phyloP scores from a whole-genome alignment of 495 filamentous ascomycete species.

The Neurospora hispaniola region DNA sequence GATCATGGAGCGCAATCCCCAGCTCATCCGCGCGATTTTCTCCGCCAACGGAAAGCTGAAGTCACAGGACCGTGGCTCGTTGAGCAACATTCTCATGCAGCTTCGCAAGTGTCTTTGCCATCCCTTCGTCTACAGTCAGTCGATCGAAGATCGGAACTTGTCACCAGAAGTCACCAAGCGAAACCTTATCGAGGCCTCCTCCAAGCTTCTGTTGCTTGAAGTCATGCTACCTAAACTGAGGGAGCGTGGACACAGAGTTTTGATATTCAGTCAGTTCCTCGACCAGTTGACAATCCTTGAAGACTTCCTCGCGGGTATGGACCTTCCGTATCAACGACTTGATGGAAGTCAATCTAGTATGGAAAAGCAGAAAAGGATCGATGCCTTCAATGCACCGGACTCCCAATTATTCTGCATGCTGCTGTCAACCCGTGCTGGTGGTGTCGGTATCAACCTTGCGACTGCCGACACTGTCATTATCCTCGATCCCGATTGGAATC shows the following conservation, averaged over 20 bases:
- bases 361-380: constrained; percentile 88
- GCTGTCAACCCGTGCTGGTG: constrained; percentile 85
- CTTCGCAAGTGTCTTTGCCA: constrained; percentile 91
- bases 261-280: constrained; percentile 95
- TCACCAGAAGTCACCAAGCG: constrained; percentile 47
- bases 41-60: constrained; percentile 47
- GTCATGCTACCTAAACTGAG: constrained; percentile 84
- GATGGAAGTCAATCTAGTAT: constrained; percentile 73
- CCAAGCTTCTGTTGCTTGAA: constrained; percentile 78
- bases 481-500: constrained; percentile 96
- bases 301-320: constrained; percentile 72
- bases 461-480: constrained; percentile 98
- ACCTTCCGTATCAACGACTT: constrained; percentile 61
- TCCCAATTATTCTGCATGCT: constrained; percentile 82
- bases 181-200: constrained; percentile 81
- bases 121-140: constrained; percentile 82
- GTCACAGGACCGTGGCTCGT: constrained; percentile 56
- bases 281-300: constrained; percentile 81
- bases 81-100: constrained; percentile 94
- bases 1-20: constrained; percentile 78
- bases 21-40: constrained; percentile 82
- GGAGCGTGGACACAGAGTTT: constrained; percentile 78
- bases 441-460: constrained; percentile 95
- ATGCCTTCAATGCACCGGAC: constrained; percentile 78
- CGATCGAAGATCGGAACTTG: constrained; percentile 69